Conservation (phyloP, 768 basidiomycete species). For the Auricularia auricula-judae region DNA sequence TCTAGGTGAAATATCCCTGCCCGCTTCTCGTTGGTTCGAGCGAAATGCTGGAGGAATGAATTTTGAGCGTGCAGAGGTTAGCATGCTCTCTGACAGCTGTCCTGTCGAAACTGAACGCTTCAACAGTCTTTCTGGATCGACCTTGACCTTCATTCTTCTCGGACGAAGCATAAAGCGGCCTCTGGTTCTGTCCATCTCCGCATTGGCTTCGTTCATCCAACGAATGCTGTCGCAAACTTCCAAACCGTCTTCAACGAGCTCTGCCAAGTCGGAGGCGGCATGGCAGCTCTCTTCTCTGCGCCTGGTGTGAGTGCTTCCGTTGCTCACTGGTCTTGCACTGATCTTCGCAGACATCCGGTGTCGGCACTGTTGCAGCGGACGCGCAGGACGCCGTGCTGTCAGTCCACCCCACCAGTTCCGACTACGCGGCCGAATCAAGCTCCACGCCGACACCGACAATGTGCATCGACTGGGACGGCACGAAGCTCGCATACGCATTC, state of each 20-base stretch:
- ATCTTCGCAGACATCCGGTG: neutral
- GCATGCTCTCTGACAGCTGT: neutral
- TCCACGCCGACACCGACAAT: neutral
- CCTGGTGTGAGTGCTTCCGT: neutral
- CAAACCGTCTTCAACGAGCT: neutral
- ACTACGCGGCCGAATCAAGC: neutral
- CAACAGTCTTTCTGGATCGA: neutral
- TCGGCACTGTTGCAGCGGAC: neutral
- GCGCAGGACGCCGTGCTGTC: neutral
- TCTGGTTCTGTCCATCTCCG: neutral
- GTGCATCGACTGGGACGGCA: constrained; percentile 3
- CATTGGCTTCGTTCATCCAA: constrained; percentile 2
- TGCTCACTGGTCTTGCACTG: too few species aligned
- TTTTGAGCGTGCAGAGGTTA: neutral
- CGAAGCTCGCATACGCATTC: constrained; percentile 3
- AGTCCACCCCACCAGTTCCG: neutral
- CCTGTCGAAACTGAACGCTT: neutral
- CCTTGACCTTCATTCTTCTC: neutral
- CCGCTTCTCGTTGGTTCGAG: neutral
- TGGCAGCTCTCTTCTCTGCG: neutral
- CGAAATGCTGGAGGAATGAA: neutral
- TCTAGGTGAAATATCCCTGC: constrained; percentile 2
- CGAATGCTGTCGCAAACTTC: neutral
- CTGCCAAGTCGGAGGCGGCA: neutral
- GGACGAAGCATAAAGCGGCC: neutral